Percentiles rank a stretch among this genome's conserved stretches.
phyloP scores from a whole-genome alignment of 257 asterid species.

The Agastache rugosa region DNA sequence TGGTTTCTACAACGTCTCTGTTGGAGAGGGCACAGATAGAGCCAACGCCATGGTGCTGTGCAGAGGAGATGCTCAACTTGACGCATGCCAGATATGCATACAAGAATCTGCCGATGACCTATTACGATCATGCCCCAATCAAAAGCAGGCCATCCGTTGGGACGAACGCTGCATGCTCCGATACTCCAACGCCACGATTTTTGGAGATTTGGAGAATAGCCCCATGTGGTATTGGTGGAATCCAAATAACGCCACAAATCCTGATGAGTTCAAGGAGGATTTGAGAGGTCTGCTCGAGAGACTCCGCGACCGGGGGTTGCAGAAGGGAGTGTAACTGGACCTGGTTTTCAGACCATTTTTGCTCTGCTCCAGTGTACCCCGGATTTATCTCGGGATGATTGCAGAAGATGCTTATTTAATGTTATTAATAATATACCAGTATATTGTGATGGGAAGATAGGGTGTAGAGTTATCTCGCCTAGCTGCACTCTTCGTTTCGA shows the following conservation, averaged over 20 bases:
- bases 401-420: slow-evolving; percentile 34
- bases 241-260: not conserved
- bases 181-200: slow-evolving; percentile 41
- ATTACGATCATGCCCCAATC: slow-evolving; percentile 32
- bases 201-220: not conserved
- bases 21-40: not conserved
- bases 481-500: slow-evolving; percentile 47
- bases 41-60: slow-evolving; percentile 38
- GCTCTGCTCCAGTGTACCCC: slow-evolving; percentile 48
- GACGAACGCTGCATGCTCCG: slow-evolving; percentile 33
- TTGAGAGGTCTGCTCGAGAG: slow-evolving; percentile 13
- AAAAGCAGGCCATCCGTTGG: slow-evolving; percentile 35
- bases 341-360: slow-evolving; percentile 33
- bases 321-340: slow-evolving; percentile 12
- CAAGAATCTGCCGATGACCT: not conserved
- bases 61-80: slow-evolving; percentile 35
- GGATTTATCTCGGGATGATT: slow-evolving; percentile 39
- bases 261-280: slow-evolving; percentile 18
- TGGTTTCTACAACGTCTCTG: slow-evolving; percentile 44
- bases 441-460: slow-evolving; percentile 8
- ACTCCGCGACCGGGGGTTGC: slow-evolving; percentile 39
- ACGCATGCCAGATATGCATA: slow-evolving; percentile 16
- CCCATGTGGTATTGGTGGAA: not conserved
- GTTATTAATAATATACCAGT: not conserved
- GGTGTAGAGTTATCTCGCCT: slow-evolving; percentile 37